Evolutionary conservation across 441 rosid genomes (phyloP).

Genomic region (Gossypium davidsonii): DNA sequence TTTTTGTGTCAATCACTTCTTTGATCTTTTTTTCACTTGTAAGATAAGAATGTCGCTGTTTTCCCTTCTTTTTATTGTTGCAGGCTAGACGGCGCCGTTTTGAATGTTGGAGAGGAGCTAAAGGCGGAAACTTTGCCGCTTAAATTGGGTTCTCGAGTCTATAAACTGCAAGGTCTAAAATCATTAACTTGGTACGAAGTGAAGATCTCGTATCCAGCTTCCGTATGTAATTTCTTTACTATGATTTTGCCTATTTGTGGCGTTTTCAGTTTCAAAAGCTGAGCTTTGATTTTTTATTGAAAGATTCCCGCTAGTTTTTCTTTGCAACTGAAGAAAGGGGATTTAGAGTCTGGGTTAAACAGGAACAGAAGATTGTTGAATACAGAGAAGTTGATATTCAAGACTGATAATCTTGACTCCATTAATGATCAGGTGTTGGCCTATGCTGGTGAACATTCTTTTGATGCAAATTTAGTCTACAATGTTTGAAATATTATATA

Average conservation of each 20-base stretch:
- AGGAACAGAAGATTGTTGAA: constrained; percentile 53
- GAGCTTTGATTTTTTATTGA: not conserved
- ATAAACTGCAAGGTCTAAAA: constrained; percentile 54
- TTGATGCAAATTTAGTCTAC: not conserved
- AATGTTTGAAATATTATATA: not conserved
- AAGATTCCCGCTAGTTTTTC: constrained; percentile 72
- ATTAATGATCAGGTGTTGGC: constrained; percentile 41
- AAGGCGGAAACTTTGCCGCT: constrained; percentile 61
- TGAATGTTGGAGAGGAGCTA: constrained; percentile 61
- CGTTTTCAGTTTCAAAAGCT: constrained; percentile 11
- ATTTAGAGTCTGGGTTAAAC: constrained; percentile 26
- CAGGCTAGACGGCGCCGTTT: constrained; percentile 35
- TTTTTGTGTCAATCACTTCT: not conserved
- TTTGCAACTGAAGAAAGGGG: constrained; percentile 48
- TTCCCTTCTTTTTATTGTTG: not conserved
- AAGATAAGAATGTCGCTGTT: not conserved
- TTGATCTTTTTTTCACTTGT: not conserved
- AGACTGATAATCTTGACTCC: constrained; percentile 38
- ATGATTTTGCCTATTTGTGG: constrained; percentile 8
- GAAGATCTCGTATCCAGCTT: constrained; percentile 97
- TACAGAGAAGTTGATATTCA: constrained; percentile 75
- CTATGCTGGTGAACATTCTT: constrained; percentile 6
- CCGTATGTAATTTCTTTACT: constrained; percentile 52
- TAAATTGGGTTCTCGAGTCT: constrained; percentile 51
- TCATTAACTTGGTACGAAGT: constrained; percentile 79